A percentile compares a stretch with the other conserved stretches of the same genome.
These are phyloP conservation scores for Xerocomus spinulosus DNA, from an alignment of 768 basidiomycete species.

Conservation along the genomic window DNA sequence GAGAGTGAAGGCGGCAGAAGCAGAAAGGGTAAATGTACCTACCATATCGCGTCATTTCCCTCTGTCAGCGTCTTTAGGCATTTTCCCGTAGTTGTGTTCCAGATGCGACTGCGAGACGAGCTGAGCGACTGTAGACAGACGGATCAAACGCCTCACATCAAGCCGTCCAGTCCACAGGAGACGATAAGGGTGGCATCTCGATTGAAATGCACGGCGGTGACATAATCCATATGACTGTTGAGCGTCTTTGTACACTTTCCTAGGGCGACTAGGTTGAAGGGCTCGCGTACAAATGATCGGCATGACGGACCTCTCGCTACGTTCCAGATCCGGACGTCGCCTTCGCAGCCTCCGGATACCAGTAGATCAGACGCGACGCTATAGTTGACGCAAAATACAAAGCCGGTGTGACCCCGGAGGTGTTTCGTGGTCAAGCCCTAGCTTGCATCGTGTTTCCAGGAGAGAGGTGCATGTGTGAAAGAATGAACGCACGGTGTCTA, in stretches of 20 bases:
- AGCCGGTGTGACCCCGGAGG: conserved; percentile 79
- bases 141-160: conserved; percentile 62
- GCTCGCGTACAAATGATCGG: neutral
- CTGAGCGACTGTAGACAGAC: conserved; percentile 1
- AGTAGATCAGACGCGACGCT: conserved; percentile 83
- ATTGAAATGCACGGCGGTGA: conserved; percentile 93
- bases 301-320: conserved; percentile 57
- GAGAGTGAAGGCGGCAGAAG: neutral
- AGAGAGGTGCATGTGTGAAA: neutral
- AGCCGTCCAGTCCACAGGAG: conserved; percentile 86
- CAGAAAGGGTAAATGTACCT: neutral
- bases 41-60: conserved; percentile 83
- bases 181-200: conserved; percentile 87
- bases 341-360: conserved; percentile 90
- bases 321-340: conserved; percentile 92
- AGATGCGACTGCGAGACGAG: conserved; percentile 70
- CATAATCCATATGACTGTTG: conserved; percentile 91
- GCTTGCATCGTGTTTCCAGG: conserved; percentile 3
- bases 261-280: conserved; percentile 20
- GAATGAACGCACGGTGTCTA: conserved; percentile 58
- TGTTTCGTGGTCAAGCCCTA: conserved; percentile 69
- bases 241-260: conserved; percentile 83
- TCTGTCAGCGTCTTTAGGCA: conserved; percentile 96
- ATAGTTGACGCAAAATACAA: conserved; percentile 91
- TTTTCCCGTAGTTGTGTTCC: conserved; percentile 89